Evolutionary conservation across 106 monocot genomes (phyloP).

Genomic region (Dendrobium nobile): DNA sequence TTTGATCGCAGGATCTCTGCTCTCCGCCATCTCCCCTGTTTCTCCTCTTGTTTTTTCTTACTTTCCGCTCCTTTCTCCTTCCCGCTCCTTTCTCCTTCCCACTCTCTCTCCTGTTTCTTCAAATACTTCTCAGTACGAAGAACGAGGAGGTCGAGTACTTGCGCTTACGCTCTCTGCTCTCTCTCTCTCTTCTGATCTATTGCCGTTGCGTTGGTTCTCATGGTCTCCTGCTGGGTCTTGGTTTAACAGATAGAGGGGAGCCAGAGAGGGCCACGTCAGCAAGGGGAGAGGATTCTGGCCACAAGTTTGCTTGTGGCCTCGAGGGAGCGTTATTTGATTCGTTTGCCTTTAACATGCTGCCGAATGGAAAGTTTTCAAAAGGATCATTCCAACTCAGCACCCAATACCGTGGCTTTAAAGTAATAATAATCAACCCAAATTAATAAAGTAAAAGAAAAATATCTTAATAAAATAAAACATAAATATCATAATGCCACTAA

Average conservation of each 20-base stretch:
- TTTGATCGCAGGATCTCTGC: conserved; percentile 20
- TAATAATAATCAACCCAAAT: neutral
- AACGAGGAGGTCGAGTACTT: no score
- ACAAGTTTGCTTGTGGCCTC: conserved; percentile 14
- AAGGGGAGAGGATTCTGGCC: conserved; percentile 7
- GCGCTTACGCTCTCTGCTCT: neutral
- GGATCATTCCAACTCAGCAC: conserved; percentile 3
- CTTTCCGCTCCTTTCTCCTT: neutral
- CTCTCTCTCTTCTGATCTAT: conserved; percentile 1
- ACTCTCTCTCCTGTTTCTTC: neutral
- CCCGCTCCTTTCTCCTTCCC: neutral
- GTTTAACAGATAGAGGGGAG: conserved; percentile 9
- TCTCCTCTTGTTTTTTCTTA: neutral
- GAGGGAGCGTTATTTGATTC: conserved; percentile 18
- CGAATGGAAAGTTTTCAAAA: conserved; percentile 3
- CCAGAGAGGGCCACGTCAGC: conserved; percentile 16
- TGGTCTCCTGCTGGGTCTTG: neutral
- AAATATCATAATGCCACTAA: no score
- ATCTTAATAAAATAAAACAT: neutral
- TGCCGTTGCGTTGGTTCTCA: neutral
- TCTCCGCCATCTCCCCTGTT: neutral
- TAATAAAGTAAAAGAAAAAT: neutral
- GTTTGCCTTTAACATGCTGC: conserved; percentile 2
- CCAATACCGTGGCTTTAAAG: neutral
- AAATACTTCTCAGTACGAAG: no score